phyloP scores from a whole-genome alignment of 129 eudicot species.

The carrot (Daucus carota) region DNA sequence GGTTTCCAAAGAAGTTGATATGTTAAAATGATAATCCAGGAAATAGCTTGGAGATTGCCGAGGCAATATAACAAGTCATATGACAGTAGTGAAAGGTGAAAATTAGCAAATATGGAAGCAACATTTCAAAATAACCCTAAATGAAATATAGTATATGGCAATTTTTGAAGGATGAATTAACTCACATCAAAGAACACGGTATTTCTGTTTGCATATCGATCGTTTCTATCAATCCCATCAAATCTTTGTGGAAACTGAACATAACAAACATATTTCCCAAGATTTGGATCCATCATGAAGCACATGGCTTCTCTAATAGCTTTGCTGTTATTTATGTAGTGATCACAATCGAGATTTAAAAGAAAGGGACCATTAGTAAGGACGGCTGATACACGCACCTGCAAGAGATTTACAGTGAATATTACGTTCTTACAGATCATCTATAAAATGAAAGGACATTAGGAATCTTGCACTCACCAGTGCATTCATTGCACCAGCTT shows the following conservation, averaged over 20 bases:
- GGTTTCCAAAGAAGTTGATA: slow-evolving; percentile 15
- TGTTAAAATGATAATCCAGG: slow-evolving; percentile 2
- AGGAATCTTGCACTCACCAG: slow-evolving; percentile 45
- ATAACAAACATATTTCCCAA: slow-evolving; percentile 97
- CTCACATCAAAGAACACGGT: slow-evolving; percentile 99
- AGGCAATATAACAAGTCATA: not conserved
- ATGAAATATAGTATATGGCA: not conserved
- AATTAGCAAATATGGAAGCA: too few species aligned
- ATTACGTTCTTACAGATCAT: slow-evolving; percentile 12
- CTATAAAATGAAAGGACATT: not conserved
- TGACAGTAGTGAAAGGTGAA: not conserved
- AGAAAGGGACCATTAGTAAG: slow-evolving; percentile 98
- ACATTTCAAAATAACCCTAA: not conserved
- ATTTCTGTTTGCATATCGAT: slow-evolving; percentile 97
- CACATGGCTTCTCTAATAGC: slow-evolving; percentile 99
- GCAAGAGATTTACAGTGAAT: slow-evolving; percentile 20
- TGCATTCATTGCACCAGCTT: slow-evolving; percentile 99
- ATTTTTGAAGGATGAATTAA: slow-evolving; percentile 15
- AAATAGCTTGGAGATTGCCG: not conserved
- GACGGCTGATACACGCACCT: slow-evolving; percentile 99
- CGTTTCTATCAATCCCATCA: slow-evolving; percentile 94
- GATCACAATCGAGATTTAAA: slow-evolving; percentile 99
- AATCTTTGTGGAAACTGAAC: slow-evolving; percentile 99
- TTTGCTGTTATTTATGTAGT: slow-evolving; percentile 96
- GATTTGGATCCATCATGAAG: slow-evolving; percentile 98